phyloP scores from a whole-genome alignment of 192 early-diverging fungal species.

The Coemansia sp. region DNA sequence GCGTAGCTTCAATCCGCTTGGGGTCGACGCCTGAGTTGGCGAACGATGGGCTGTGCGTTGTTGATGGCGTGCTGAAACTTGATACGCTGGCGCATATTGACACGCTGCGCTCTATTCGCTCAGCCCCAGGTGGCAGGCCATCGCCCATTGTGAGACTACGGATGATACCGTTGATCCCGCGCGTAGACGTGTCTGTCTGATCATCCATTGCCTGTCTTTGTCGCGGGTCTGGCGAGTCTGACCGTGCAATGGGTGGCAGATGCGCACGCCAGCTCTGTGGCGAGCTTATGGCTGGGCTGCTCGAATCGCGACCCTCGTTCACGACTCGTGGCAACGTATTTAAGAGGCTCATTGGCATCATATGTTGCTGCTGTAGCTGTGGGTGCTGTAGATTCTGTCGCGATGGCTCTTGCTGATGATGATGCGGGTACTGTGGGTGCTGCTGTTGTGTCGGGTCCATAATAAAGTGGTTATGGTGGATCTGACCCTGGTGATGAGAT shows the following conservation, averaged over 20 bases:
- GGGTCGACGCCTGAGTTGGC: conserved; percentile 26
- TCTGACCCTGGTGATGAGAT: neutral
- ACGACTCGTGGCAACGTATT: neutral
- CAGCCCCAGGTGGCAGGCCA: neutral
- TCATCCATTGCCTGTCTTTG: neutral
- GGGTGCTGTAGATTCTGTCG: neutral
- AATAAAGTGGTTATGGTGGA: neutral
- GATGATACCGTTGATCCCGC: conserved; percentile 14
- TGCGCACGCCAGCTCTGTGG: conserved; percentile 25
- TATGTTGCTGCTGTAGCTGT: neutral
- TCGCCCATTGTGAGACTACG: conserved; percentile 8
- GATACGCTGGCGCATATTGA: conserved; percentile 35
- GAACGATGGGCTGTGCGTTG: conserved; percentile 33
- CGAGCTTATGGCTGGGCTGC: conserved; percentile 15
- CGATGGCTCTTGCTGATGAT: neutral
- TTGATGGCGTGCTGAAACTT: conserved; percentile 26
- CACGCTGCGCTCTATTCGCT: conserved; percentile 26
- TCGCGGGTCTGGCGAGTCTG: conserved; percentile 10
- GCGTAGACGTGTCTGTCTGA: neutral
- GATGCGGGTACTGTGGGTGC: conserved; percentile 5
- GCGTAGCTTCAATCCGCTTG: conserved; percentile 37
- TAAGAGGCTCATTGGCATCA: neutral
- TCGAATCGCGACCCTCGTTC: conserved; percentile 9
- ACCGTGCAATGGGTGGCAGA: conserved; percentile 8
- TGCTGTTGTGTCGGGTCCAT: neutral